phyloP scores from a whole-genome alignment of 1,284 basidiomycete genomes.

The Pseudomicrostroma phylloplanum region DNA sequence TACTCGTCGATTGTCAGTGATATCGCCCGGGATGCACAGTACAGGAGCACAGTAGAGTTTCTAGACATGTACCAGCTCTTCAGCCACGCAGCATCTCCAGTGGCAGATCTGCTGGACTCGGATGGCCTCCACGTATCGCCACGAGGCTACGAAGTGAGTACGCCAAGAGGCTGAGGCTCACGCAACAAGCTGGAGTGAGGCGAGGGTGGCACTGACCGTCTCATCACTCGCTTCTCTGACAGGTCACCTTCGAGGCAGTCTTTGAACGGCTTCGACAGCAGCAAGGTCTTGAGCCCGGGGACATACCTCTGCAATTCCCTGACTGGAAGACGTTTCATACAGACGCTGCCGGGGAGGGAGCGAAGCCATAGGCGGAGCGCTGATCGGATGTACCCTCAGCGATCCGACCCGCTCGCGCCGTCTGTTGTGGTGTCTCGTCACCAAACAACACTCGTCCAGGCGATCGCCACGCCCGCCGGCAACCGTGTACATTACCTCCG shows the following conservation, averaged over 20 bases:
- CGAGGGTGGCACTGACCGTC: too few species aligned
- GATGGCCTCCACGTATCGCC: constrained; percentile 1
- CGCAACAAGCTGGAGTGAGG: too few species aligned
- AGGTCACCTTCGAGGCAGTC: constrained; percentile 1
- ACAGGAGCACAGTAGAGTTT: not conserved
- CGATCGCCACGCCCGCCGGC: too few species aligned
- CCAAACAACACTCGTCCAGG: too few species aligned
- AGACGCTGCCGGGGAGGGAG: too few species aligned
- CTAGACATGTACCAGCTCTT: not conserved
- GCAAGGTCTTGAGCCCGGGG: not conserved
- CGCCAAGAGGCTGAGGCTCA: too few species aligned
- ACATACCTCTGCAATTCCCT: not conserved
- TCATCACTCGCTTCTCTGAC: too few species aligned
- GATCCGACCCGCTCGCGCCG: too few species aligned
- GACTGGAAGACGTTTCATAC: not conserved
- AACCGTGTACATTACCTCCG: too few species aligned
- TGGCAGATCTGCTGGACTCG: not conserved
- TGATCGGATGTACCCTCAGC: too few species aligned
- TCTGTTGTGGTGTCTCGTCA: too few species aligned
- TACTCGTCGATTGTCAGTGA: not conserved
- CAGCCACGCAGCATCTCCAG: not conserved
- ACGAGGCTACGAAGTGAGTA: not conserved
- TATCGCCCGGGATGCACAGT: not conserved
- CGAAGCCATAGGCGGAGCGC: too few species aligned
- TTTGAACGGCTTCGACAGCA: not conserved